Evolutionary conservation across 2,329 filamentous ascomycete species (phyloP).

Genomic region (Dendryphion nanum): DNA sequence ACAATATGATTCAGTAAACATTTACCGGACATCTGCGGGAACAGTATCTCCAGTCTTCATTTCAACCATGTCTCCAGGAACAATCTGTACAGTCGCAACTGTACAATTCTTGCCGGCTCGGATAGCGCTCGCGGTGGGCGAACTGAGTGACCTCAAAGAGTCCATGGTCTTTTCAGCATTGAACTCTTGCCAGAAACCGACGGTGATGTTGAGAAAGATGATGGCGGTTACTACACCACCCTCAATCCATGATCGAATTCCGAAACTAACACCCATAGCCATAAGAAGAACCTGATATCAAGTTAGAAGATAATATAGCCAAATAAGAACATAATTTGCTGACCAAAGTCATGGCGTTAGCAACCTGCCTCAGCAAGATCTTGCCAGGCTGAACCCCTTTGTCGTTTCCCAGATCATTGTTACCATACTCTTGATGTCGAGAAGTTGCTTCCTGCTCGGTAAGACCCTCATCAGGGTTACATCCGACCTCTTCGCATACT

Average conservation of each 20-base stretch:
- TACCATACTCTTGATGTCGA: conserved; percentile 52
- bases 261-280: conserved; percentile 50
- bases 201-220: conserved; percentile 45
- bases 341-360: conserved; percentile 77
- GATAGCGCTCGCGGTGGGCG: conserved; percentile 47
- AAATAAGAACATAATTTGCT: conserved; percentile 6
- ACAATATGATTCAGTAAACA: neutral
- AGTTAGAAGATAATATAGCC: neutral
- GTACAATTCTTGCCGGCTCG: conserved; percentile 54
- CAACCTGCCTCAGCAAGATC: conserved; percentile 69
- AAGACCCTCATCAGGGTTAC: conserved; percentile 67
- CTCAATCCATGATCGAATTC: conserved; percentile 48
- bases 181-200: conserved; percentile 49
- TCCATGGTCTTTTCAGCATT: conserved; percentile 52
- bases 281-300: conserved; percentile 41
- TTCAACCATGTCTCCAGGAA: conserved; percentile 66
- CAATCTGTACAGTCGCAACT: conserved; percentile 58
- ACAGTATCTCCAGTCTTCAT: conserved; percentile 65
- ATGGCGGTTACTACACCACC: conserved; percentile 48
- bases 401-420: conserved; percentile 70
- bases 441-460: conserved; percentile 56
- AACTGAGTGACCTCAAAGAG: conserved; percentile 46
- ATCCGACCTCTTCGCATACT: conserved; percentile 58
- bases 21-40: conserved; percentile 62
- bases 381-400: conserved; percentile 70